Percentiles rank a stretch among this genome's conserved stretches.
Evolutionary conservation across 192 early-diverging fungal genomes (phyloP).

Genomic region (Physocladia obscura): DNA sequence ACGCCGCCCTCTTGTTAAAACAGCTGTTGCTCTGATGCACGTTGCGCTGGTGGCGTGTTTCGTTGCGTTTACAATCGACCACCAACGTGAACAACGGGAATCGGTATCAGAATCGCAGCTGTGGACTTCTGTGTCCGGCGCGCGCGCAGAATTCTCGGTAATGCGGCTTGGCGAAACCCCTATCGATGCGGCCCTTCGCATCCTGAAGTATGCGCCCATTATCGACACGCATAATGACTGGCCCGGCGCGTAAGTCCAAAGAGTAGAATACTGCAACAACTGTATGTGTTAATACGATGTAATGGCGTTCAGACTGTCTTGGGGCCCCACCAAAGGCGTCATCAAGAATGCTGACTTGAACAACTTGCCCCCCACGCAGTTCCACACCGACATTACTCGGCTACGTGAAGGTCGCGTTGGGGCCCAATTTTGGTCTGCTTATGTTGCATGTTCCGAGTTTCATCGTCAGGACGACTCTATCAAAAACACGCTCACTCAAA

Average conservation of each 20-base stretch:
- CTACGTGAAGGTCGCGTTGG: slow-evolving; percentile 31
- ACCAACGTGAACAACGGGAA: too few species aligned
- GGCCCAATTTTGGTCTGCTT: slow-evolving; percentile 48
- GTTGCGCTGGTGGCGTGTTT: too few species aligned
- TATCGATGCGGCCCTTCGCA: slow-evolving; percentile 14
- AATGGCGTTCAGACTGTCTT: too few species aligned
- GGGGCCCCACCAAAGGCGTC: background rate
- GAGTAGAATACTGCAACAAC: too few species aligned
- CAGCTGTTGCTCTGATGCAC: too few species aligned
- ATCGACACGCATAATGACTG: slow-evolving; percentile 33
- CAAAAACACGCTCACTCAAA: slow-evolving; percentile 47
- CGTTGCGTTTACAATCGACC: too few species aligned
- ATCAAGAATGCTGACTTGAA: slow-evolving; percentile 29
- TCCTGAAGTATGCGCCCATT: slow-evolving; percentile 17
- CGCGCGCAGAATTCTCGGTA: too few species aligned
- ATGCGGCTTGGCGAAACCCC: slow-evolving; percentile 23
- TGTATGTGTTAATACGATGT: too few species aligned
- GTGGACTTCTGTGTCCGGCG: too few species aligned
- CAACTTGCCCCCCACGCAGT: slow-evolving; percentile 18
- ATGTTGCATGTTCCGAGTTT: slow-evolving; percentile 29
- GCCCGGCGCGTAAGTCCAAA: background rate
- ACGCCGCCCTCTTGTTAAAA: too few species aligned
- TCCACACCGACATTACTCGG: slow-evolving; percentile 35
- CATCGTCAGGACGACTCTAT: slow-evolving; percentile 23
- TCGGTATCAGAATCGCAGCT: too few species aligned